These are phyloP conservation scores for Crepidotus variabilis DNA, from an alignment of 768 basidiomycete genomes.

Conservation along the genomic window DNA sequence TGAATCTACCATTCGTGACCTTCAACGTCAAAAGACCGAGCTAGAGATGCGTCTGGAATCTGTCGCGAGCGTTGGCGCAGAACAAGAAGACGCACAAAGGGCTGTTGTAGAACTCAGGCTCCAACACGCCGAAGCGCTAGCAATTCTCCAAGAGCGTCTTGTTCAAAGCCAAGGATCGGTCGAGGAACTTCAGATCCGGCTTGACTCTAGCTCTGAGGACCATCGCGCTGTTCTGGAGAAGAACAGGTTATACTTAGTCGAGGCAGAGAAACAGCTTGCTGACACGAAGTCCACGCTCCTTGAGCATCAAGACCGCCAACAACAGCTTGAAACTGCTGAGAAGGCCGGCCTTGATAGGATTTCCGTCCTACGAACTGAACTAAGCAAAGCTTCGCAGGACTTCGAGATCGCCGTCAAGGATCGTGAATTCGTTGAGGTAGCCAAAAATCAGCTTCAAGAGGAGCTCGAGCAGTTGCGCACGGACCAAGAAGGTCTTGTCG, in stretches of 20 bases:
- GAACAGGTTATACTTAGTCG: constrained; percentile 21
- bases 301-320: constrained; percentile 19
- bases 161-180: constrained; percentile 29
- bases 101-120: constrained; percentile 28
- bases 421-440: constrained; percentile 13
- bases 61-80: constrained; percentile 14
- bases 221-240: constrained; percentile 31
- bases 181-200: constrained; percentile 27
- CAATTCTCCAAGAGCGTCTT: constrained; percentile 32
- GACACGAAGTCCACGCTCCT: constrained; percentile 8
- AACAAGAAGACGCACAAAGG: constrained; percentile 19
- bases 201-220: constrained; percentile 27
- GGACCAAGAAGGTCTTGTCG: constrained; percentile 27
- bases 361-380: constrained; percentile 16
- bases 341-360: constrained; percentile 15
- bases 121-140: constrained; percentile 33
- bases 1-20: constrained; percentile 22
- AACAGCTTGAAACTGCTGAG: constrained; percentile 13
- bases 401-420: constrained; percentile 11
- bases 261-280: constrained; percentile 17
- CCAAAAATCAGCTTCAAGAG: constrained; percentile 13
- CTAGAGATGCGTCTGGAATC: constrained; percentile 24
- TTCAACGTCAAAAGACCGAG: constrained; percentile 22
- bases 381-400: constrained; percentile 11
- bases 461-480: constrained; percentile 19